Conservation (phyloP, 306 rosid species). For the Amphicarpaea edgeworthii region DNA sequence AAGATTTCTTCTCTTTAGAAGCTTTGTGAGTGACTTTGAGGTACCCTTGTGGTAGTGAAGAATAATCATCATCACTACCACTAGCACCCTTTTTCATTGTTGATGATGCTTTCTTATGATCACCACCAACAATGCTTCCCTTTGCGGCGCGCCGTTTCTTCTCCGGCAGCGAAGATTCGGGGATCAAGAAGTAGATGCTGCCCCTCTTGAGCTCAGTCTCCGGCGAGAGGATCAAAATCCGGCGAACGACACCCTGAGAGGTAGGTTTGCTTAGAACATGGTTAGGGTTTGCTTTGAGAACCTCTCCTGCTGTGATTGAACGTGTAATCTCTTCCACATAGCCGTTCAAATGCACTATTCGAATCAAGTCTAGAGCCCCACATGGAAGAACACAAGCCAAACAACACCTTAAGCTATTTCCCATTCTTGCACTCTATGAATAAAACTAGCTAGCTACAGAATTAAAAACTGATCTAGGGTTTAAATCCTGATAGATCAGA, state of each 20-base stretch:
- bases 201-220: slow-evolving; percentile 91
- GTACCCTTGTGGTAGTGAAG: background rate
- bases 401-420: slow-evolving; percentile 90
- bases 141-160: slow-evolving; percentile 47
- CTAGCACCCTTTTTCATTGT: slow-evolving; percentile 39
- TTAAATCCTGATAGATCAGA: slow-evolving; percentile 35
- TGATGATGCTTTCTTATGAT: slow-evolving; percentile 39
- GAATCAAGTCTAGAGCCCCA: slow-evolving; percentile 93
- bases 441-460: background rate
- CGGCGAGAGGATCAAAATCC: slow-evolving; percentile 79
- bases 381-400: slow-evolving; percentile 94
- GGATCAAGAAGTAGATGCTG: slow-evolving; percentile 88
- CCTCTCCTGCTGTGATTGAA: slow-evolving; percentile 78
- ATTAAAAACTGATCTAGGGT: slow-evolving; percentile 21
- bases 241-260: slow-evolving; percentile 76
- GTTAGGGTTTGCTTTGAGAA: slow-evolving; percentile 78
- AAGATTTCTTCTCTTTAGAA: slow-evolving; percentile 60
- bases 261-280: slow-evolving; percentile 87
- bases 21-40: slow-evolving; percentile 23
- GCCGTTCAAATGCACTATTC: slow-evolving; percentile 91
- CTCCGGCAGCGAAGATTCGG: slow-evolving; percentile 68
- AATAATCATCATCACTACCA: background rate
- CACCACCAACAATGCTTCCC: background rate
- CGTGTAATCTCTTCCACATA: slow-evolving; percentile 74
- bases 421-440: slow-evolving; percentile 60